Percentiles rank a stretch among this genome's conserved stretches.
Conservation (phyloP, 441 rosid genomes). For the Gossypium davidsonii region DNA sequence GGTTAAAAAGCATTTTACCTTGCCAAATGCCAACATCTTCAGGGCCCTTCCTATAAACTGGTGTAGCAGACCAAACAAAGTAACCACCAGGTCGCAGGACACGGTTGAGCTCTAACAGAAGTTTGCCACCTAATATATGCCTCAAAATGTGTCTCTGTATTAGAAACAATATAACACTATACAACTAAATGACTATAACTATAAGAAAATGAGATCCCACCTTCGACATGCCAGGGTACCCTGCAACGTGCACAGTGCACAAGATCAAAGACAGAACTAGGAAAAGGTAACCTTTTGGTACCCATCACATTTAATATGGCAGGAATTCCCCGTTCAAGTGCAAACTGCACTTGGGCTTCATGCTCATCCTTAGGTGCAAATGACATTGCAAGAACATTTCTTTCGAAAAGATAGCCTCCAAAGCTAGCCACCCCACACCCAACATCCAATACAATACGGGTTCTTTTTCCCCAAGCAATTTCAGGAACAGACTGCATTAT, state of each 20-base stretch:
- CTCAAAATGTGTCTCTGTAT: constrained; percentile 4
- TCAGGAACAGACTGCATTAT: constrained; percentile 33
- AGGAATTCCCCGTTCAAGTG: constrained; percentile 66
- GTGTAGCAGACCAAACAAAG: constrained; percentile 73
- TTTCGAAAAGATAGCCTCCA: constrained; percentile 57
- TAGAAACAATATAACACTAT: neutral
- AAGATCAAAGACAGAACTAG: constrained; percentile 53
- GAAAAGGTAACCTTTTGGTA: constrained; percentile 60
- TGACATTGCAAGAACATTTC: constrained; percentile 56
- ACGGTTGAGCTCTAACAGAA: constrained; percentile 60
- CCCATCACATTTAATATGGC: constrained; percentile 58
- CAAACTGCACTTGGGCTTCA: constrained; percentile 63
- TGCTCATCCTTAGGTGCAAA: constrained; percentile 75
- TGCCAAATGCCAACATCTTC: constrained; percentile 65
- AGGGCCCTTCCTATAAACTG: constrained; percentile 48
- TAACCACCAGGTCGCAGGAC: constrained; percentile 68
- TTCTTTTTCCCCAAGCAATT: constrained; percentile 44
- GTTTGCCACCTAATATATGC: constrained; percentile 46
- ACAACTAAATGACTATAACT: neutral
- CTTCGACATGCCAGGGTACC: constrained; percentile 62
- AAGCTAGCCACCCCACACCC: constrained; percentile 79
- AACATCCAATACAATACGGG: constrained; percentile 57
- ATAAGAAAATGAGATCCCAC: constrained; percentile 12
- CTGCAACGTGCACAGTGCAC: constrained; percentile 74
- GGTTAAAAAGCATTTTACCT: constrained; percentile 22